Percentiles rank a stretch among this genome's conserved stretches.
Evolutionary conservation across 2,329 filamentous ascomycete genomes (phyloP).

Genomic region (Aspergillus ochraceoroseus): DNA sequence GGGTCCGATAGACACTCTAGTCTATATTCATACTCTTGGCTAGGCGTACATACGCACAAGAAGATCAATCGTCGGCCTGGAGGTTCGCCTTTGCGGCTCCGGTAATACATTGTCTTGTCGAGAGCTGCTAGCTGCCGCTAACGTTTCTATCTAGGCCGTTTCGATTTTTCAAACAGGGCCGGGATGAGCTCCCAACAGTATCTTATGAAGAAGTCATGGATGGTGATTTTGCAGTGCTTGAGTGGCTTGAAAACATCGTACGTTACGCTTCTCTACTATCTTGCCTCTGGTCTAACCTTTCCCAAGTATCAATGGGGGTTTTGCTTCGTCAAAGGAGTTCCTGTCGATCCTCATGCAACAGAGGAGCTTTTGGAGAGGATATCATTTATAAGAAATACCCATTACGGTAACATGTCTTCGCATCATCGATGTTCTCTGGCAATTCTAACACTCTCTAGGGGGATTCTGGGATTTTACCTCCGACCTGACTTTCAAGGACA

Average conservation of each 20-base stretch:
- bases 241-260: constrained; percentile 60
- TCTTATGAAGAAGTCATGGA: constrained; percentile 58
- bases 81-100: constrained; percentile 14
- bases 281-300: constrained; percentile 9
- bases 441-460: constrained; percentile 31
- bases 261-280: constrained; percentile 11
- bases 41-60: constrained; percentile 46
- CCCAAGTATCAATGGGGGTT: constrained; percentile 65
- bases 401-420: constrained; percentile 78
- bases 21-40: constrained; percentile 61
- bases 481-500: constrained; percentile 81
- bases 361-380: constrained; percentile 72
- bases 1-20: constrained; percentile 68
- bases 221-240: constrained; percentile 52
- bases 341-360: constrained; percentile 65
- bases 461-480: constrained; percentile 84
- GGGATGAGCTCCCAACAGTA: constrained; percentile 54
- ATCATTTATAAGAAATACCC: constrained; percentile 79
- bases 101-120: constrained; percentile 15
- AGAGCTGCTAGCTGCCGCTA: not conserved
- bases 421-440: too few species aligned
- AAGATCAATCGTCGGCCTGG: constrained; percentile 18
- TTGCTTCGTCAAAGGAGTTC: constrained; percentile 68
- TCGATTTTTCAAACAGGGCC: constrained; percentile 40
- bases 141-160: constrained; percentile 24